These are phyloP conservation scores for Xylaria sp. DNA, from an alignment of 495 filamentous ascomycete species.

Conservation along the genomic window DNA sequence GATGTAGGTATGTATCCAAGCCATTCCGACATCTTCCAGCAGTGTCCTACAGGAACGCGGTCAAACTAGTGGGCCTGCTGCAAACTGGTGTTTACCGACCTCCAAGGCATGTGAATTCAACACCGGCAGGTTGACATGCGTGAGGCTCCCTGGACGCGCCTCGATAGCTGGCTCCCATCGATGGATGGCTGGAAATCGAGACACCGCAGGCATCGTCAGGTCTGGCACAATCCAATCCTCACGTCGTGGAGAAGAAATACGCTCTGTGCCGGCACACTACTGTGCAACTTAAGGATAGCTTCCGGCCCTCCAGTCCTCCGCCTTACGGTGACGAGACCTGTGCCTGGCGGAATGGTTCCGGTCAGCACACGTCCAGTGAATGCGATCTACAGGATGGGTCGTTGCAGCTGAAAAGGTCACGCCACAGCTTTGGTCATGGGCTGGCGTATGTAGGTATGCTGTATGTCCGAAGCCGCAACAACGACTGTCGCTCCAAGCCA, in stretches of 20 bases:
- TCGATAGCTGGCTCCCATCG: neutral
- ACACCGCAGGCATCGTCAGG: neutral
- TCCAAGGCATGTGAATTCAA: constrained; percentile 6
- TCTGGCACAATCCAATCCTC: neutral
- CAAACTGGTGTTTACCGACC: constrained; percentile 1
- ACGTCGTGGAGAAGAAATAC: constrained; percentile 4
- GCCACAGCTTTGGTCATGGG: neutral
- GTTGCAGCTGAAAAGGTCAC: constrained; percentile 10
- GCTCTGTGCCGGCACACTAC: neutral
- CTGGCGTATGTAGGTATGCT: neutral
- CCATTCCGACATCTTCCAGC: neutral
- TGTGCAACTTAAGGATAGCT: neutral
- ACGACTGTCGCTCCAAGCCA: constrained; percentile 15
- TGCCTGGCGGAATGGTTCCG: constrained; percentile 15
- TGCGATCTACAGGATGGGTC: constrained; percentile 5
- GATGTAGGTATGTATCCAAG: no score
- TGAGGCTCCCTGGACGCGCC: neutral
- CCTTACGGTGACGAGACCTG: neutral
- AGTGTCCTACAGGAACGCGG: neutral
- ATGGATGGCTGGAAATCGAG: neutral
- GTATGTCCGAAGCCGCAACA: constrained; percentile 9
- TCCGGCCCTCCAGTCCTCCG: constrained; percentile 6
- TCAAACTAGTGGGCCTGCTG: neutral
- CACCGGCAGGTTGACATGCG: neutral
- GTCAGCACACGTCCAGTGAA: neutral